These are phyloP conservation scores for Penicillium arizonense DNA, from an alignment of 495 filamentous ascomycete genomes.

Conservation along the genomic window DNA sequence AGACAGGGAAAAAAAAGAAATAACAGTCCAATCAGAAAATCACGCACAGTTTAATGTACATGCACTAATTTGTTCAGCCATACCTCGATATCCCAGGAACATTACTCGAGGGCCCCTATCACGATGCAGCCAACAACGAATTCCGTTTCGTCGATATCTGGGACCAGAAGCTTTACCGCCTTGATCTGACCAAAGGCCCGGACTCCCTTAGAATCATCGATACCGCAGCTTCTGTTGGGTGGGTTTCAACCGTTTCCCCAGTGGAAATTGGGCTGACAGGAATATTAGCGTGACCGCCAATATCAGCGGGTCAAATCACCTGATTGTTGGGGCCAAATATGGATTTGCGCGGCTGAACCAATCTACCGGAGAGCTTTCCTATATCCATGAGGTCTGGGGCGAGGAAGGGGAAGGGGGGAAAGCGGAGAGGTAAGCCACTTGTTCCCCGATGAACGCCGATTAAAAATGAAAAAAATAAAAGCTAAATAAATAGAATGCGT, in stretches of 20 bases:
- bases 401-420: constrained; percentile 41
- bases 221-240: constrained; percentile 65
- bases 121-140: constrained; percentile 63
- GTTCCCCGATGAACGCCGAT: not conserved
- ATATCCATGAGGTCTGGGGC: constrained; percentile 60
- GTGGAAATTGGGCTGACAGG: constrained; percentile 12
- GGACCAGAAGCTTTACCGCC: constrained; percentile 68
- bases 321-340: constrained; percentile 77
- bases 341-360: constrained; percentile 76
- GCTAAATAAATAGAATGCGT: constrained; percentile 44
- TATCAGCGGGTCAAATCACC: constrained; percentile 62
- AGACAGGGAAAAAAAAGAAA: not conserved
- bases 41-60: not conserved
- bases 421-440: constrained; percentile 43
- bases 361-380: constrained; percentile 58
- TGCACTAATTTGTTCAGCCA: constrained; percentile 47
- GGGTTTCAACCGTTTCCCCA: constrained; percentile 5
- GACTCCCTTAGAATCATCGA: constrained; percentile 63
- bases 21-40: constrained; percentile 15
- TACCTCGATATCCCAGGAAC: constrained; percentile 71
- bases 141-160: constrained; percentile 92
- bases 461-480: not conserved
- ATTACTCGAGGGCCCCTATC: constrained; percentile 82
- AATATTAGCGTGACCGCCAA: constrained; percentile 70
- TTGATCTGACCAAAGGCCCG: constrained; percentile 66